phyloP scores from a whole-genome alignment of 345 rosid genomes.

The Angophora floribunda region DNA sequence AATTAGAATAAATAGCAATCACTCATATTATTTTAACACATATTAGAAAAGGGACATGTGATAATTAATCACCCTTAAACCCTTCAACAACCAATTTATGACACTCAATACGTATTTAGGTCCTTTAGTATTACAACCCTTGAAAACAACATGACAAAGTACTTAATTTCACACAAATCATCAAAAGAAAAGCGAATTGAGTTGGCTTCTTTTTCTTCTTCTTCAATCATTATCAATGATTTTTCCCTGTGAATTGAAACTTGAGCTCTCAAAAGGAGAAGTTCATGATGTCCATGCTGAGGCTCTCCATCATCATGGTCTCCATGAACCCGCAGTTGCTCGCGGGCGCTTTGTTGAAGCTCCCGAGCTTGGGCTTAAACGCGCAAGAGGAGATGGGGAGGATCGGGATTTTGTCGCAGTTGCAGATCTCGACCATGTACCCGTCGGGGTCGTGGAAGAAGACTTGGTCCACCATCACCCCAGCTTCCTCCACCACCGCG shows the following conservation, averaged over 20 bases:
- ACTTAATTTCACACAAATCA: background rate
- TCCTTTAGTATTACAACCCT: background rate
- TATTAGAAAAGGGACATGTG: background rate
- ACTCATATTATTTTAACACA: background rate
- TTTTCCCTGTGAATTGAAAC: background rate
- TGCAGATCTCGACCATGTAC: slow-evolving; percentile 34
- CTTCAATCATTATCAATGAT: background rate
- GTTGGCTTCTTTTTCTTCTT: background rate
- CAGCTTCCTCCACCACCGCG: slow-evolving; percentile 26
- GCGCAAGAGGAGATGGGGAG: slow-evolving; percentile 11
- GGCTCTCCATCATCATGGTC: slow-evolving; percentile 13
- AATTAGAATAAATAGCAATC: background rate
- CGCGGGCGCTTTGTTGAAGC: background rate
- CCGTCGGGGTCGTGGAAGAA: slow-evolving; percentile 43
- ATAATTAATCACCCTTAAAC: background rate
- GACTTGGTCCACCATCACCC: slow-evolving; percentile 22
- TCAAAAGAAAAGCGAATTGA: background rate
- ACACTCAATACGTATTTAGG: background rate
- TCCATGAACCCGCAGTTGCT: slow-evolving; percentile 6
- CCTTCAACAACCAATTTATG: background rate
- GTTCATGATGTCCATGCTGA: slow-evolving; percentile 12
- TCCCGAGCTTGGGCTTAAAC: background rate
- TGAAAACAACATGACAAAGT: background rate
- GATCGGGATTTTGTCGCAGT: slow-evolving; percentile 28
- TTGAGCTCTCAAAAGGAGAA: background rate